phyloP scores from a whole-genome alignment of 192 early-diverging fungal genomes.

The Podila minutissima region DNA sequence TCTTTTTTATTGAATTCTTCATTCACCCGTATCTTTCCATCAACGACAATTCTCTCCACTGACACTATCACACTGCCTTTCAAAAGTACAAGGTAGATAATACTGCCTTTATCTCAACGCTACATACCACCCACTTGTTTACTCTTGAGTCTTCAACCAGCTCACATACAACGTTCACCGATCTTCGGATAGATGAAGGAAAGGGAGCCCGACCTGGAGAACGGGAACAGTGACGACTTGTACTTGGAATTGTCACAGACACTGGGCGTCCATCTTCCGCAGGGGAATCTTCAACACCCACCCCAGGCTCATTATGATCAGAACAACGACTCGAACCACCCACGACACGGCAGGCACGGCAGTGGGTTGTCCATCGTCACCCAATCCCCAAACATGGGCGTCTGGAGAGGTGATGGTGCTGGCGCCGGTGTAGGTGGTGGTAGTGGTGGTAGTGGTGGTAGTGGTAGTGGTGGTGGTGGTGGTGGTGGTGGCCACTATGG shows the following conservation, averaged over 20 bases:
- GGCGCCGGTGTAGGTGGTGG: not conserved
- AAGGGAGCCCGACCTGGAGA: slow-evolving; percentile 34
- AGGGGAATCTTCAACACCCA: not conserved
- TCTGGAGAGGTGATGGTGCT: no score
- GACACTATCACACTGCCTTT: no score
- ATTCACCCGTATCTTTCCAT: no score
- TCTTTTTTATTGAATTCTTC: no score
- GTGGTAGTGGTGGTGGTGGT: no score
- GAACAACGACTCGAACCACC: not conserved
- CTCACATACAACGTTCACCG: not conserved
- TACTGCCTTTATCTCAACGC: no score
- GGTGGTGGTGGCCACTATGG: not conserved
- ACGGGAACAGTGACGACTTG: slow-evolving; percentile 41
- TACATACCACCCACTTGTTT: no score
- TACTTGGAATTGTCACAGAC: slow-evolving; percentile 37
- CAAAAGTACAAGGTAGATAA: no score
- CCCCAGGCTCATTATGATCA: slow-evolving; percentile 1
- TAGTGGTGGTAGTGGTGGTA: no score
- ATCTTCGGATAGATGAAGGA: slow-evolving; percentile 13
- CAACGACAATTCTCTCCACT: no score
- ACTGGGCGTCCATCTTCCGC: slow-evolving; percentile 31
- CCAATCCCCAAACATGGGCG: slow-evolving; percentile 1
- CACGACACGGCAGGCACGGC: slow-evolving; percentile 2
- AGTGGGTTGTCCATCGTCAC: slow-evolving; percentile 28
- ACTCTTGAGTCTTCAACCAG: no score